Evolutionary conservation across 305 asterid genomes (phyloP), one percentile per base, ranked within the genome.

Genomic region (Striga hermonthica): DNA sequence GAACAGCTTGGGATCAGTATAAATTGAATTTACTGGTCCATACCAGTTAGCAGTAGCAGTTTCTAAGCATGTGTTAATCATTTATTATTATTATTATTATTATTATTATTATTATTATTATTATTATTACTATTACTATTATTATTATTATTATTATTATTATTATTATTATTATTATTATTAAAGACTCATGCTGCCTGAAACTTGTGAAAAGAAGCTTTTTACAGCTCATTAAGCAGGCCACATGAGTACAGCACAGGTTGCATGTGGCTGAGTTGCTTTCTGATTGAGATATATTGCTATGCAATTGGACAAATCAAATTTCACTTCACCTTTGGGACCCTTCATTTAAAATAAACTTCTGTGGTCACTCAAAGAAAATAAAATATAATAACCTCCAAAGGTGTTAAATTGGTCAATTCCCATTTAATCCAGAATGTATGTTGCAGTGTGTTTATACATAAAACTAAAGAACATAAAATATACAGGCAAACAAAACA

Each of bases 21-120:
- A 70, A 65, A 65, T 31, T 6, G 67, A 67, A 73, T 62, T 73
- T 59, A 75, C 68, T 72, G 57, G 50, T 3, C 8, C 9, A 47
- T 12, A 57, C 66, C 72, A 60, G 84, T 76, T 71, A 77, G 66
- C 67, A 50, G 6, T 13, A 45, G 5, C 10, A 11, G 47, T 4
- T 41, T 41, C 7, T 6, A 41, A 41, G 31, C 31, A 0, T 22
- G 31, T 41, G 47, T 5, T 41, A 6, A 6, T 7, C 47, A 41
- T 41, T 41, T 10, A 3, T 6, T 9, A 3, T 8, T 45, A 6
- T 45, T 11, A 13, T 9, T 45, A 22, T 22, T 22, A 22, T 22
- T 22, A 22, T 22, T 22, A 22, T 22, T 22, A 22, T 22, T 22
- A 22, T 22, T 22, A 22, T 22, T 22, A 22, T 22, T 22, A 22